Percentiles rank a stretch among this genome's conserved stretches.
Evolutionary conservation across 257 asterid species (phyloP).

Genomic region (Plantago major): DNA sequence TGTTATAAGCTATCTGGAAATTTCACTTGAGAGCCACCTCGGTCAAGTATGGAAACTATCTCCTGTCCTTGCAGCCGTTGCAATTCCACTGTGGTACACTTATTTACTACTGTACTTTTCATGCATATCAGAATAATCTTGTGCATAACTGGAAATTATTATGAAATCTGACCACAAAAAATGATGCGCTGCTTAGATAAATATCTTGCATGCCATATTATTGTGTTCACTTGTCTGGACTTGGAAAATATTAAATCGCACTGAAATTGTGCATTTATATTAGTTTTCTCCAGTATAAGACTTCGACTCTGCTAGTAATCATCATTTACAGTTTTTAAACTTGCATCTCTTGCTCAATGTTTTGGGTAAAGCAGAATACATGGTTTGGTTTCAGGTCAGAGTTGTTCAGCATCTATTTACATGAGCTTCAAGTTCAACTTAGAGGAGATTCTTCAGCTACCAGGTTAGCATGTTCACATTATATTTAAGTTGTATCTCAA

Average conservation of each 20-base stretch:
- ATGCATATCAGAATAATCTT: constrained; percentile 4
- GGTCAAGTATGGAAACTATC: constrained; percentile 51
- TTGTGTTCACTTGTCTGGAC: too few relatives aligned
- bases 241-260: background rate
- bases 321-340: too few relatives aligned
- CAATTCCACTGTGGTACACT: constrained; percentile 65
- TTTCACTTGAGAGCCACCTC: constrained; percentile 36
- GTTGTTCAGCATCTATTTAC: constrained; percentile 54
- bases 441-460: constrained; percentile 40
- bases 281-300: too few relatives aligned
- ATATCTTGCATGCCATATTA: too few relatives aligned
- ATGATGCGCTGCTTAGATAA: too few relatives aligned
- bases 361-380: background rate
- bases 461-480: constrained; percentile 35
- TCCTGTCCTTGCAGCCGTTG: constrained; percentile 68
- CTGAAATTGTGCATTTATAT: too few relatives aligned
- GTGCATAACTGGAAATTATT: background rate
- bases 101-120: constrained; percentile 5
- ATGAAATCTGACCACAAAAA: too few relatives aligned
- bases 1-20: constrained; percentile 50
- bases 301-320: too few relatives aligned
- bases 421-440: constrained; percentile 52
- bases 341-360: background rate
- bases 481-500: constrained; percentile 1
- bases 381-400: constrained; percentile 49